Evolutionary conservation across 1,284 basidiomycete species (phyloP), one percentile per base, ranked within the genome.

Genomic region (Laetiporus sulphureus): DNA sequence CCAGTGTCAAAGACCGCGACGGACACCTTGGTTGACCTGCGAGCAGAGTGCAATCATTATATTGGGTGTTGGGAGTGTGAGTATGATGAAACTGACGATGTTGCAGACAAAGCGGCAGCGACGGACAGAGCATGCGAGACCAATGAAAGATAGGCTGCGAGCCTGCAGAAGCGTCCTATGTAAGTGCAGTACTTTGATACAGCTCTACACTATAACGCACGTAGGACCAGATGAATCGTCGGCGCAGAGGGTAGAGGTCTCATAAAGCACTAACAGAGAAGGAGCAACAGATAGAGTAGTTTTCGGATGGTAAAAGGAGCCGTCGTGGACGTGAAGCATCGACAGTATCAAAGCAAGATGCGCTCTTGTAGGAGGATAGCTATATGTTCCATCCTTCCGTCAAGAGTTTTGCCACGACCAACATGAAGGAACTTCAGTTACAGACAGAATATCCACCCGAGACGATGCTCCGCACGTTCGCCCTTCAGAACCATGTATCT

Each of bases 1-100:
- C 64, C 64, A 19, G 77, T 76, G 53, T 87, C 83, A 51, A 87
- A 86, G 18, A 87, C 57, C 2, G 69, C 74, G 19, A 84, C 56
- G 3, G 68, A 69, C 12, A 79, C 57, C 10, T 43, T 47, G 18
- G 8, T 5, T 24, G 38, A 36, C 36, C 22, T 35, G n/a, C 12
- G 27, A n/a, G n/a, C n/a, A n/a, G n/a, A n/a, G n/a, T n/a, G n/a
- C n/a, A n/a, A n/a, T n/a, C n/a, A n/a, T n/a, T n/a, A n/a, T n/a
- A n/a, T n/a, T n/a, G n/a, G n/a, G n/a, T n/a, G n/a, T n/a, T n/a
- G n/a, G n/a, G n/a, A n/a, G n/a, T n/a, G n/a, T n/a, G n/a, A n/a
- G n/a, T n/a, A n/a, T n/a, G 23, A 39, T 7, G 21, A 38, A 42
- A 45, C 51, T 41, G 42, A 57, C 51, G 49, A 42, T 34, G 52